Evolutionary conservation across 2,329 filamentous ascomycete genomes (phyloP), one percentile per base, ranked within the genome.

Genomic region (Blastomyces parvus): DNA sequence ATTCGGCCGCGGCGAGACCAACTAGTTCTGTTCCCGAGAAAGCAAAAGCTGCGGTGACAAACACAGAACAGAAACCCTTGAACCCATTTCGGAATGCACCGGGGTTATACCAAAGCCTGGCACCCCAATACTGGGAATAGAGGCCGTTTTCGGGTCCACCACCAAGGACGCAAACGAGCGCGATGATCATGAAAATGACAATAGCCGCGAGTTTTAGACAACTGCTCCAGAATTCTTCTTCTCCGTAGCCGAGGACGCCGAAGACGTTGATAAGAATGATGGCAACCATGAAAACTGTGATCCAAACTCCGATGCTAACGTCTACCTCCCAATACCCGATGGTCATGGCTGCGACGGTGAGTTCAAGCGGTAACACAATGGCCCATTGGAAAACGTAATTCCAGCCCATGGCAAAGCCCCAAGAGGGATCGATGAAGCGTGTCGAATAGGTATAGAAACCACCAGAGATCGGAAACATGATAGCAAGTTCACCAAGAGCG

Each of bases 151-250:
- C 77, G 22, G 76, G 75, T 3, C 74, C 75, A 60, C 78, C 78
- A 50, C 77, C 77, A 50, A 73, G 74, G 63, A 78, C 75, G 62
- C 80, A 75, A 63, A 95, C 85, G 62, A 95, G 86, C 9, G 89
- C 91, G 3, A 96, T 84, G 60, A 96, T 84, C 86, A 93, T 91
- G 77, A 92, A 94, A 63, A 88, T 89, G 65, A 94, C 87, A 22
- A 95, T 85, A 46, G 90, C 89, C 27, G 87, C 81, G 58, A 95
- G 84, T 73, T 96, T 96, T 76, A 96, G 78, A 60, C 91, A 85
- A 60, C 88, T 86, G 71, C 93, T 91, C 66, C 90, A 78, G 67
- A 93, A 93, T 70, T 94, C 90, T 40, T 89, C 89, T 74, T 94
- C 90, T 68, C 89, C 90, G 67, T 93, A 94, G 25, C 87, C 88